Conservation (phyloP, 345 rosid species). For the Eucalyptus camaldulensis region DNA sequence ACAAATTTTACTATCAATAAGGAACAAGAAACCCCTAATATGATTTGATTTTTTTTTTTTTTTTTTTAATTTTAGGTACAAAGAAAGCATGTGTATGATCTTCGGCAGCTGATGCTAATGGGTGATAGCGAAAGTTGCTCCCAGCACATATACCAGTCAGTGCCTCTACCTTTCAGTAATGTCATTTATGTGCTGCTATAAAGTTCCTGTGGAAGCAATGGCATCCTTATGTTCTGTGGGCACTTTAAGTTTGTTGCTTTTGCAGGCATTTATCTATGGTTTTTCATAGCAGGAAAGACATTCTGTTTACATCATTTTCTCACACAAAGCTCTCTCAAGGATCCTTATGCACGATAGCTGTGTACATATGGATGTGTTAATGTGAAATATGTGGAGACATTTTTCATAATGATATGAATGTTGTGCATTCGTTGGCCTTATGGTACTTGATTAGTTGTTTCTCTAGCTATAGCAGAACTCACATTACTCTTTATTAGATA, state of each 20-base stretch:
- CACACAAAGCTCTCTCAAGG: neutral
- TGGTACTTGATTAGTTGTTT: neutral
- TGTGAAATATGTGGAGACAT: neutral
- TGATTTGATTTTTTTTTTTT: neutral
- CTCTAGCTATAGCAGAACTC: neutral
- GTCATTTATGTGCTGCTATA: neutral
- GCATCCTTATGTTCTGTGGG: neutral
- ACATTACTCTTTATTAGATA: neutral
- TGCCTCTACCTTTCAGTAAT: neutral
- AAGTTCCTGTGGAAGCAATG: neutral
- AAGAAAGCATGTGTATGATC: constrained; percentile 90
- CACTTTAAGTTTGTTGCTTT: neutral
- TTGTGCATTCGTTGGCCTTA: neutral
- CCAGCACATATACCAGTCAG: constrained; percentile 77
- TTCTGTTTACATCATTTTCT: neutral
- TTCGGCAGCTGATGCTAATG: constrained; percentile 70
- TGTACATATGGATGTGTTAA: neutral
- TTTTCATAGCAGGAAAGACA: neutral
- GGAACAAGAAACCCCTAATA: neutral
- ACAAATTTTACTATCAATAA: neutral
- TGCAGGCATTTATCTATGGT: neutral
- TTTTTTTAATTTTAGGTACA: constrained; percentile 45
- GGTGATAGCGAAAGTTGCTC: constrained; percentile 87
- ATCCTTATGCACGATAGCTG: neutral
- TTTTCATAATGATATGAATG: neutral